Evolutionary conservation across 345 rosid genomes (phyloP).

Genomic region (Citrus sp.): DNA sequence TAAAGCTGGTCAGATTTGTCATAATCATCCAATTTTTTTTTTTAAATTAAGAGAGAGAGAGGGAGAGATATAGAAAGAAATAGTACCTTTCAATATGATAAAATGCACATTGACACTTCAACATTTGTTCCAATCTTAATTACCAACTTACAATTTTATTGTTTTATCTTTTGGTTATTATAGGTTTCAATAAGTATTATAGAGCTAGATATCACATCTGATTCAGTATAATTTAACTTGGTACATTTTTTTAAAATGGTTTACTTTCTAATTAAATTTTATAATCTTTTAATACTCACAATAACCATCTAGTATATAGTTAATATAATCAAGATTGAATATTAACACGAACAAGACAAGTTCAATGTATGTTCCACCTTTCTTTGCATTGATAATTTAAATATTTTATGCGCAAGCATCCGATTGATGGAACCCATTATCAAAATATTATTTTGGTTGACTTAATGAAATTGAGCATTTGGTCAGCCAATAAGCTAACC

Average conservation of each 20-base stretch:
- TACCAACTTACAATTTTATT: neutral
- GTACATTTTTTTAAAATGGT: neutral
- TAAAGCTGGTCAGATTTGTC: too few relatives aligned
- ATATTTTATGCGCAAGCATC: neutral
- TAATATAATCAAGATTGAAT: conserved; percentile 16
- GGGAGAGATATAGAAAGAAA: neutral
- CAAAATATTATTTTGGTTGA: conserved; percentile 21
- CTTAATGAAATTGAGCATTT: conserved; percentile 7
- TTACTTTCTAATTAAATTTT: conserved; percentile 2
- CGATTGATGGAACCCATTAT: conserved; percentile 8
- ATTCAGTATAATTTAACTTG: neutral
- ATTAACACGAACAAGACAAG: neutral
- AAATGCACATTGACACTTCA: neutral
- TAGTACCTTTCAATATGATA: neutral
- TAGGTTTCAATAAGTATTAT: neutral
- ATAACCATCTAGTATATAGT: neutral
- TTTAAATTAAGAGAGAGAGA: neutral
- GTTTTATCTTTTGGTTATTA: neutral
- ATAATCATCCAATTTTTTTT: neutral
- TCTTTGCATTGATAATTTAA: neutral
- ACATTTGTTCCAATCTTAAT: neutral
- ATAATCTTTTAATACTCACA: neutral
- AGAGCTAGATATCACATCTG: neutral
- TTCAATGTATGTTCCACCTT: conserved; percentile 18
- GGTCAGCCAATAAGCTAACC: conserved; percentile 13